phyloP scores from a whole-genome alignment of 768 basidiomycete genomes.

The Peribolospora baueri region DNA sequence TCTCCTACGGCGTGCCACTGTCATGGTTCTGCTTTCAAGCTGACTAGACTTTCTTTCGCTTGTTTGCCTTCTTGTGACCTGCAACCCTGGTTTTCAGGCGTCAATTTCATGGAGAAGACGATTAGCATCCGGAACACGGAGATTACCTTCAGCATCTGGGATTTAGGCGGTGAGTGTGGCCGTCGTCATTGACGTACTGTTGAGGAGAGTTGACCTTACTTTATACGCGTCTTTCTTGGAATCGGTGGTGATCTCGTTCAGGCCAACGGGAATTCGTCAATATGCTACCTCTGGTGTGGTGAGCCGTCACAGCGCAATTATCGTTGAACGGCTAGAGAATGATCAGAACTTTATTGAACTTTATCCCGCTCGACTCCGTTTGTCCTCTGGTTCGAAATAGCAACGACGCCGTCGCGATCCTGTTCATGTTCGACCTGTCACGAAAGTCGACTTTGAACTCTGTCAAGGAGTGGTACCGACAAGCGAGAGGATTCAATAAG shows the following conservation, averaged over 20 bases:
- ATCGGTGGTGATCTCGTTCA: slow-evolving; percentile 1
- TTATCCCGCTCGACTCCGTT: too few relatives aligned
- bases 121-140: slow-evolving; percentile 94
- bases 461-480: slow-evolving; percentile 99
- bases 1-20: not conserved
- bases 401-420: slow-evolving; percentile 96
- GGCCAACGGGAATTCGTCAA: slow-evolving; percentile 88
- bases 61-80: not conserved
- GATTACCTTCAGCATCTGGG: slow-evolving; percentile 99
- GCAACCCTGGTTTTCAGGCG: slow-evolving; percentile 28
- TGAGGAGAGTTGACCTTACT: not conserved
- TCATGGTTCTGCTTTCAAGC: not conserved
- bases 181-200: not conserved
- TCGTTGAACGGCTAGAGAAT: too few relatives aligned
- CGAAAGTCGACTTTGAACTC: slow-evolving; percentile 93
- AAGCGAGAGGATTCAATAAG: slow-evolving; percentile 97
- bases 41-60: not conserved
- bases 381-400: too few relatives aligned
- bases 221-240: slow-evolving; percentile 2
- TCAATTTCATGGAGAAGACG: slow-evolving; percentile 99
- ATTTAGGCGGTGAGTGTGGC: slow-evolving; percentile 38
- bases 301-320: not conserved
- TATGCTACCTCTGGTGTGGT: slow-evolving; percentile 85
- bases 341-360: too few relatives aligned
- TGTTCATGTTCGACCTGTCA: slow-evolving; percentile 99